Evolutionary conservation across 1,139 yeast genomes (phyloP), one percentile per base, ranked within the genome.

Genomic region (Debaryomyces sp.): DNA sequence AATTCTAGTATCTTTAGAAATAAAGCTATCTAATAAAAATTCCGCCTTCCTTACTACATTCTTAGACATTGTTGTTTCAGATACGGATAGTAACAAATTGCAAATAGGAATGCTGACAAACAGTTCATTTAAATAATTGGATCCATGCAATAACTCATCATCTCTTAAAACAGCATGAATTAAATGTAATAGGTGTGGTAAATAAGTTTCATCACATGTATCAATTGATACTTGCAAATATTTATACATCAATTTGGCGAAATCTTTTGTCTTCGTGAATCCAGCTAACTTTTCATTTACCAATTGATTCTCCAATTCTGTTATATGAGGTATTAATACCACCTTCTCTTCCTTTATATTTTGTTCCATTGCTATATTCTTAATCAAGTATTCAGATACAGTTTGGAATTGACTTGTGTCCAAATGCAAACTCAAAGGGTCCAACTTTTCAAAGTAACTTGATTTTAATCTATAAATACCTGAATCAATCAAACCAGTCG

Each of bases 101-200:
- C 85, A 71, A 30, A 87, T 73, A 2, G 89, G 87, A 41, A 80
- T 79, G 27, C 71, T 67, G 17, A 82, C 64, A 53, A 80, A 83
- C n/a, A 70, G 60, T 17, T 73, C 71, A 41, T 80, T 72, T 17
- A 81, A 65, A 49, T 64, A 63, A 3, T 59, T 56, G 8, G 62
- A 53, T 0, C 82, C 83, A 53, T 72, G 62, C 1, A 73, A 54
- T 1, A 60, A 50, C 51, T 78, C 84, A 51, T 80, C 81, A 61
- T 87, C 90, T 18, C 76, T 52, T 24, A 87, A 61, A 5, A 84
- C 71, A 3, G 87, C 92, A 67, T 87, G 90, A 2, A 86, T 54
- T 49, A 87, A 71, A 58, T 87, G 94, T 40, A 87, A 71, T n/a
- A 84, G 60, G 44, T 81, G 84, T 12, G 82, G 80, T 41, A 85